phyloP scores from a whole-genome alignment of 2,329 filamentous ascomycete genomes.

The Scedosporium boydii region DNA sequence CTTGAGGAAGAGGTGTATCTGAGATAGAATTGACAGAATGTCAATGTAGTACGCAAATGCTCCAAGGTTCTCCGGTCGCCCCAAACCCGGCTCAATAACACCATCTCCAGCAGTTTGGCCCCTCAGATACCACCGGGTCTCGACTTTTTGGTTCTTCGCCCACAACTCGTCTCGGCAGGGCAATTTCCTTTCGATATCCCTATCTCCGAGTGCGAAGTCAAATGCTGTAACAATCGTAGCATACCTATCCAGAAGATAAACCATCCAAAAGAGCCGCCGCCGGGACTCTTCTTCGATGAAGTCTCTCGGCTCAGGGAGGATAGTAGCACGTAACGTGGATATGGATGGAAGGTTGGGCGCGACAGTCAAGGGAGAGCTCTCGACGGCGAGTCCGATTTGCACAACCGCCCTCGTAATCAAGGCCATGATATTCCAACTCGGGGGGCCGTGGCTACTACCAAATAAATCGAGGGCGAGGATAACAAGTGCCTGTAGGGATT shows the following conservation, averaged over 20 bases:
- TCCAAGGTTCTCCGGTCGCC: constrained; percentile 71
- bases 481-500: constrained; percentile 76
- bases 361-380: constrained; percentile 69
- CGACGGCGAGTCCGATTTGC: constrained; percentile 75
- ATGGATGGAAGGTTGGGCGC: constrained; percentile 77
- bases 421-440: constrained; percentile 86
- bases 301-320: constrained; percentile 70
- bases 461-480: constrained; percentile 79
- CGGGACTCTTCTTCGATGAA: constrained; percentile 87
- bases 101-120: constrained; percentile 30
- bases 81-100: constrained; percentile 51
- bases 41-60: constrained; percentile 88
- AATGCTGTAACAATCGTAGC: constrained; percentile 87
- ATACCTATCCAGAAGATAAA: constrained; percentile 83
- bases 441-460: constrained; percentile 79
- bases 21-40: constrained; percentile 75
- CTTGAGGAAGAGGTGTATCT: constrained; percentile 82
- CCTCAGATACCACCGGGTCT: constrained; percentile 71
- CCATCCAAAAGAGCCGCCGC: constrained; percentile 84
- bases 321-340: constrained; percentile 77
- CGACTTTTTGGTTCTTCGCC: constrained; percentile 71
- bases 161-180: constrained; percentile 85
- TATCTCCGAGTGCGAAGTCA: constrained; percentile 81
- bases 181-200: constrained; percentile 77
- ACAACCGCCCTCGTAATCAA: constrained; percentile 83